Base-by-base conservation (phyloP, 371 early-diverging fungal genomes). In the Mucor sp. region DNA sequence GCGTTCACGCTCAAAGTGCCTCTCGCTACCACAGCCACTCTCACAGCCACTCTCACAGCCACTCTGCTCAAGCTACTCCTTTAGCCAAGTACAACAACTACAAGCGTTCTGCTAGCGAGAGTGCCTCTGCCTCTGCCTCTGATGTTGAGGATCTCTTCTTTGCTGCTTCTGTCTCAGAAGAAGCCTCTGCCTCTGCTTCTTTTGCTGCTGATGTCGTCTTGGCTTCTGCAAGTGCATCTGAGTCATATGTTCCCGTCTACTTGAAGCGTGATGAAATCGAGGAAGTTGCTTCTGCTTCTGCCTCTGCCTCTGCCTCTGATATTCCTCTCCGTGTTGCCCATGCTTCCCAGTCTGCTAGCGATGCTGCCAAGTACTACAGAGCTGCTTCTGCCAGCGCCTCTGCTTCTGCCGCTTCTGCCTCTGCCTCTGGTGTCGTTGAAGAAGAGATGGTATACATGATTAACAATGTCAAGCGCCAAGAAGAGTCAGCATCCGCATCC, bases 401-500 rank as follows among this genome's bases (percentile, higher is more conserved):
- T 50, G 58, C 35, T 50, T 48, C 66, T n/a, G 23, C 50, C n/a
- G 65, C 65, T 17, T 47, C 58, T 47, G 58, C 64, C 0, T 63
- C 64, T 4, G 50, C 44, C 19, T 44, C 60, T 39, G 44, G 21
- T 63, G 33, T 27, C 19, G 55, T 35, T 17, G 15, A 28, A 1
- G 27, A 41, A 15, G 15, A 53, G 6, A 53, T 53, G 53, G 15
- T 25, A 12, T 27, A 53, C 53, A 53, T 27, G 21, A 23, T 53
- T 27, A 53, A 53, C 23, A 53, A 53, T 27, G 23, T 27, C 53
- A 47, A 61, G 47, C 57, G 57, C 11, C 32, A 28, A 32, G 57
- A 57, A 32, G 57, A 57, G n/a, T 48, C 48, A 6, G 53, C 17
- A 23, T 28, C 28, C 1, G 17, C 17, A 17, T 25, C 25, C 2